Evolutionary conservation across 176 grass and related monocot species (phyloP), one percentile per base, ranked within the genome.

Genomic region (Miscanthus lutarioriparius): DNA sequence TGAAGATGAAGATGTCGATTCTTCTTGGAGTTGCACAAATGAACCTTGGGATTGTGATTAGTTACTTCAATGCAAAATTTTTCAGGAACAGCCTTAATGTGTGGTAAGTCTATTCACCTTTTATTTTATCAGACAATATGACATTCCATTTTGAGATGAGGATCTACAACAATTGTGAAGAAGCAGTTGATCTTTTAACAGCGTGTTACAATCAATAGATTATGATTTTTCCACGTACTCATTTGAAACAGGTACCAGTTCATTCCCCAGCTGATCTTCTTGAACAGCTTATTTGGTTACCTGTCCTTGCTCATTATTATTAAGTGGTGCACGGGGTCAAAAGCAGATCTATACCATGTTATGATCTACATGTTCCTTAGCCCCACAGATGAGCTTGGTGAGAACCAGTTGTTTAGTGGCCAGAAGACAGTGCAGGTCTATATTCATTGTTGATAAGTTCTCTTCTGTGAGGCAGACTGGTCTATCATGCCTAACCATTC

Each of bases 1-100:
- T 99, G 64, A 98, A 98, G 86, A 98, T 99, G 93, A 99, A 99
- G 91, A 99, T 94, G 96, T 99, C 96, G 33, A 96, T 99, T 77
- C 87, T 99, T 88, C 36, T 99, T 84, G 96, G 96, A 35, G 93
- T 96, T 54, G 78, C 96, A 67, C 96, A 98, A 92, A 98, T 98
- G 96, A 95, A 98, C 83, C 91, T 99, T 72, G 96, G 96, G 66
- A 92, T 99, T 75, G 16, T 91, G 33, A 83, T 99, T 61, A 99
- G 96, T 90, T 99, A 96, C 83, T 99, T 96, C 41, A 96, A 99
- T 83, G 96, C 89, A 12, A 96, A 89, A 44, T 96, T 94, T 74
- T 94, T 94, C 63, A 89, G 48, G 45, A 99, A 91, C 64, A 87
- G 64, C 78, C 0, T 99, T 59, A 94, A 99, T 89, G 78, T 96